Base-by-base conservation (phyloP, 2,329 filamentous ascomycete species). In the Verticillium isaacii region DNA sequence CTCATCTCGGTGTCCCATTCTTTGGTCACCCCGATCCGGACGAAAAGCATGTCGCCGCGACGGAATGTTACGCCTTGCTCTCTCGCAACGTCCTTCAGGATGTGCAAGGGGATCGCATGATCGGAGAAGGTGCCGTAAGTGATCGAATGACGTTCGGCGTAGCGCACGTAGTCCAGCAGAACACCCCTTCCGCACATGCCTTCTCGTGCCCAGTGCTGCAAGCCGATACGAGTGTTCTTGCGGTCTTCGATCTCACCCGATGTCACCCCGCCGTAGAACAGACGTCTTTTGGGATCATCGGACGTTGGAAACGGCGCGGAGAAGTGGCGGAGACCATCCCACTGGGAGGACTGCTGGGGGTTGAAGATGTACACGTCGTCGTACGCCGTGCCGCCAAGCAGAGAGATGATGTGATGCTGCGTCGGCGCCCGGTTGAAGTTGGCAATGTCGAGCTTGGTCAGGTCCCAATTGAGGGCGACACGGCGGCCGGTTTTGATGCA, bases 381-480 rank as follows among this genome's bases (percentile, higher is more conserved):
- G 66, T 81, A 83, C 5, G 77, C 78, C 0, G 76, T 69, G 5
- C 82, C 80, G 7, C 76, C 77, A 3, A 84, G 71, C 9, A 84
- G 65, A 4, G 79, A 77, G 1, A 82, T 73, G 61, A 85, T 80
- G 60, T 77, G 76, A 65, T 85, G 83, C 36, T 80, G 71, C 58
- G 79, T 80, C 9, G 80, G 78, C 37, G 80, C 78, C 2, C 84
- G 77, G 54, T 79, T 78, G 65, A 85, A 81, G 63, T 82, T 81
- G 1, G 83, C 81, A 65, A 81, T 78, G 62, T 86, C 82, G 2
- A 85, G 72, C 66, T 86, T 85, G 23, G 77, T 80, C 63, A 86
- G 68, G 29, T 83, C 80, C 84, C 84, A 86, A 32, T 78, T 78
- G 45, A 87, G 74, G 11, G 80, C 80, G 29, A 85, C 77, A 36